Base-by-base conservation (phyloP, 129 eudicot species). In the Smallanthus sonchifolius region DNA sequence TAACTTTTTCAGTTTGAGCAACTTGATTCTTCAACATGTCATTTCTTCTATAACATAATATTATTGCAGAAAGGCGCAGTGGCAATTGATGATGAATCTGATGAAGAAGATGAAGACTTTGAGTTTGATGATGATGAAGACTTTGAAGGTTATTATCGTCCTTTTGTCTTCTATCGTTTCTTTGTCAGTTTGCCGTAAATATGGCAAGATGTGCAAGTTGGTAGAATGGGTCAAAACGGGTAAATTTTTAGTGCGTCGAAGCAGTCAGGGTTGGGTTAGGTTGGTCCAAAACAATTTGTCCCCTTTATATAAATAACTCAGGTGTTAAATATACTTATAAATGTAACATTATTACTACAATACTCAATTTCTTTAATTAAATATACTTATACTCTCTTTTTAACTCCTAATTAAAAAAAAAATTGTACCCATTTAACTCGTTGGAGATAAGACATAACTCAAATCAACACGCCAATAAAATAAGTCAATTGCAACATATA, bases 91-190 rank as follows among this genome's bases (percentile, higher is more conserved):
- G 96, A 92, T 38, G 93, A 75, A 73, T 82, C 84, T 40, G 94
- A 89, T 28, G 96, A 86, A 61, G 91, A 87, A 72, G 92, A 84
- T n/a, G 97, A 86, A 43, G 97, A 89, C 69, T 92, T 87, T 55
- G 86, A 89, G 56, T 88, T 87, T 76, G 91, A 87, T 43, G 96
- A 89, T 38, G 90, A 85, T 48, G 96, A 88, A 0, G 92, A 89
- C 82, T 89, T 92, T 49, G 94, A 89, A 84, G 94, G 92, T 85
- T 66, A 66, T 59, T 69, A 39, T 64, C 24, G 8, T 54, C 7
- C 40, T 72, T 71, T 79, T 51, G 68, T 14, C 10, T 19, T 60
- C 52, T n/a, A 5, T 37, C 56, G 44, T 43, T 11, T 10, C 4
- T 45, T 11, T 11, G 28, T 64, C 13, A 0, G 34, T 63, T 73